Conservation (phyloP, 345 rosid genomes). For the Xanthoceras sorbifolium region DNA sequence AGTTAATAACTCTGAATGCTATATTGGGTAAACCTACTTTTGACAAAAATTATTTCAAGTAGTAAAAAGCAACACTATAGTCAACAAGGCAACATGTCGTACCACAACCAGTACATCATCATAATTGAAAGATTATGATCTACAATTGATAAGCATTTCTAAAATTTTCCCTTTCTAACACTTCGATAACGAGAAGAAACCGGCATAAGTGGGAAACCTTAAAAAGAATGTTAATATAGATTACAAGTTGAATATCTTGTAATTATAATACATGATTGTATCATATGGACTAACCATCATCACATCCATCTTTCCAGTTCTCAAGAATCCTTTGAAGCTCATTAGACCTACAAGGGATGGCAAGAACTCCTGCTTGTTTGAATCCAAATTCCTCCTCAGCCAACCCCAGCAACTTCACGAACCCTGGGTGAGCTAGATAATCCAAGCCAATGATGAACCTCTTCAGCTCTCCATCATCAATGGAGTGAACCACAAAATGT, state of each 20-base stretch:
- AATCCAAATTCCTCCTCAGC: slow-evolving; percentile 31
- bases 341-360: slow-evolving; percentile 21
- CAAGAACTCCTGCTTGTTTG: slow-evolving; percentile 25
- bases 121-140: not conserved
- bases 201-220: not conserved
- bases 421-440: slow-evolving; percentile 24
- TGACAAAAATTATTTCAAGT: not conserved
- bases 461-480: slow-evolving; percentile 14
- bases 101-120: not conserved
- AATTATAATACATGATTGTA: not conserved
- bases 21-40: not conserved
- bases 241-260: not conserved
- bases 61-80: not conserved
- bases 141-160: not conserved
- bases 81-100: not conserved
- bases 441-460: slow-evolving; percentile 24
- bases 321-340: slow-evolving; percentile 22
- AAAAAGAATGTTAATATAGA: not conserved
- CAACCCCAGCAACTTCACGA: slow-evolving; percentile 23
- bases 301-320: not conserved
- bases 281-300: slow-evolving; percentile 1
- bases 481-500: slow-evolving; percentile 24
- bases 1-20: not conserved
- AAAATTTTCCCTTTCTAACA: not conserved
- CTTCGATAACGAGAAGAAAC: not conserved